Base-by-base conservation (phyloP, 202 grass and related monocot genomes). In the Carex sylvatica region DNA sequence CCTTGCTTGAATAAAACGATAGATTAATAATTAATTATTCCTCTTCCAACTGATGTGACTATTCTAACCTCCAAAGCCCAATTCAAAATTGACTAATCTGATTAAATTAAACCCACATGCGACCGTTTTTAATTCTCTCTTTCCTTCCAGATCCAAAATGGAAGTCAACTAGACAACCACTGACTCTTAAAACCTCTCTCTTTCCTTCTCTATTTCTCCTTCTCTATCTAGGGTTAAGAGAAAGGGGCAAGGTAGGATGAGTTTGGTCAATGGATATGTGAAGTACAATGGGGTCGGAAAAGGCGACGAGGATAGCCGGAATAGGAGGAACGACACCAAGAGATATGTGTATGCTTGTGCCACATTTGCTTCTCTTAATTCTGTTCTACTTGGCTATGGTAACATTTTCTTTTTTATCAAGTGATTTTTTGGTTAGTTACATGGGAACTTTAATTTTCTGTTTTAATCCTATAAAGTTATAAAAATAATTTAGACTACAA, bases 311-410 rank as follows among this genome's bases (percentile, higher is more conserved):
- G 38, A 68, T 15, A 22, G 60, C 11, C 10, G 24, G 19, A 51
- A 40, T 5, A 86, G 85, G 79, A 85, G 62, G 83, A 88, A 63
- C 72, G 82, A 79, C 6, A 84, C 56, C 23, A 93, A 80, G 66
- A 73, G 70, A 74, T 94, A 91, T 79, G 92, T 98, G 42, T 90
- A 86, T 61, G 24, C 69, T 80, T 94, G 92, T 78, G 92, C 95
- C 24, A n/a, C 91, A 66, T 94, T 94, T 59, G 92, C 95, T 36
- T 97, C 95, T 26, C 90, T 97, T 46, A 97, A 93, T 83, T 88
- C 90, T 71, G 83, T 97, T 85, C 90, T 98, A 76, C 95, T 98
- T 19, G 95, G 95, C 58, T 98, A 98, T 35, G 92, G 95, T 94
- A 83, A 85, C 83, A 91, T 49, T 24, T 56, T 38, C 66, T 93